These are phyloP conservation scores for Tolypocladium inflatum DNA, from an alignment of 2,329 filamentous ascomycete genomes.

Conservation along the genomic window DNA sequence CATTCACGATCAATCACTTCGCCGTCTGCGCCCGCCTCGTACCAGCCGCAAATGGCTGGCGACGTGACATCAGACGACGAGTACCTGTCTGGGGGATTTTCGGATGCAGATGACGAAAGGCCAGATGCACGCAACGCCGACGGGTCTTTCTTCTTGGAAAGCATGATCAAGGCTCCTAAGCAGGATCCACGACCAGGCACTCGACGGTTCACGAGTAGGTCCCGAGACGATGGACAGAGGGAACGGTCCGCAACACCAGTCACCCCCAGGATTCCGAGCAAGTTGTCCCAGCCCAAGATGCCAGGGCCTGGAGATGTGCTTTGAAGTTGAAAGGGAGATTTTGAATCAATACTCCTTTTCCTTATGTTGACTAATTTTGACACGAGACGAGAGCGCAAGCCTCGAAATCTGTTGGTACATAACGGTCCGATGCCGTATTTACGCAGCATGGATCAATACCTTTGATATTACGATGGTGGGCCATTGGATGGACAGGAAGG, in stretches of 20 bases:
- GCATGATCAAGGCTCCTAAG: conserved; percentile 49
- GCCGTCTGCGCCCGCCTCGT: conserved; percentile 51
- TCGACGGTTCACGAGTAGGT: conserved; percentile 19
- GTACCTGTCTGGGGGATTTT: conserved; percentile 61
- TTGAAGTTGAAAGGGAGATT: conserved; percentile 1
- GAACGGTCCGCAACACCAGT: conserved; percentile 28
- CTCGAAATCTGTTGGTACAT: not conserved
- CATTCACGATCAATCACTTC: conserved; percentile 82
- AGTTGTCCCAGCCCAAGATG: conserved; percentile 20
- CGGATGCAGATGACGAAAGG: conserved; percentile 61
- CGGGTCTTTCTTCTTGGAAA: conserved; percentile 47
- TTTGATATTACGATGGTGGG: not conserved
- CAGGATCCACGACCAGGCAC: conserved; percentile 42
- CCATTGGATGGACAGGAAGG: not conserved
- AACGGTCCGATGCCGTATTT: not conserved
- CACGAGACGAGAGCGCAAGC: not conserved
- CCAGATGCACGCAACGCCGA: conserved; percentile 29
- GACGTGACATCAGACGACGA: conserved; percentile 73
- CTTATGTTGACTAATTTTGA: not conserved
- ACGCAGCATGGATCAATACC: not conserved
- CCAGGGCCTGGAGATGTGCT: conserved; percentile 26
- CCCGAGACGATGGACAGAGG: conserved; percentile 21
- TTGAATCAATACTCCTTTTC: not conserved
- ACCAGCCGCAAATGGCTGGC: conserved; percentile 41
- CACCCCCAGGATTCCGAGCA: conserved; percentile 29